Conservation (phyloP, 495 filamentous ascomycete genomes). For the Aspergillus olivimuriae region DNA sequence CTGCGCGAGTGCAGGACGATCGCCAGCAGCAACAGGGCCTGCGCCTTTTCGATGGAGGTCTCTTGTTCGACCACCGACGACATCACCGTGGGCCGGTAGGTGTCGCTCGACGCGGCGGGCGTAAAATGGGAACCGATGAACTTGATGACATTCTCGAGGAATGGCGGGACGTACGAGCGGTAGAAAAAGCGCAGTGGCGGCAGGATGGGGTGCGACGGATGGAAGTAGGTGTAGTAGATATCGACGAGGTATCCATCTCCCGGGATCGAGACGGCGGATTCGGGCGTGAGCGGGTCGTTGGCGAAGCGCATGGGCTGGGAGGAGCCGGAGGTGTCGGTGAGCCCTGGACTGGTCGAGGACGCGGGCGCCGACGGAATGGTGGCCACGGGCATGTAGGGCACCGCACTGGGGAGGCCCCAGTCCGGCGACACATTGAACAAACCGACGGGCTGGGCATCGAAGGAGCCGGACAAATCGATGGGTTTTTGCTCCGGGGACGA, state of each 20-base stretch:
- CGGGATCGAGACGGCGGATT: constrained; percentile 29
- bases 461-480: constrained; percentile 15
- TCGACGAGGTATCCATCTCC: constrained; percentile 40
- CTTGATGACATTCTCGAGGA: constrained; percentile 41
- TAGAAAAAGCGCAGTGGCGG: constrained; percentile 30
- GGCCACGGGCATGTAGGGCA: constrained; percentile 21
- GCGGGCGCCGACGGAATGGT: constrained; percentile 21
- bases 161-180: constrained; percentile 24
- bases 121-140: constrained; percentile 43
- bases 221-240: constrained; percentile 42
- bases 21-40: constrained; percentile 69
- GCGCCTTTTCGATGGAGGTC: constrained; percentile 47
- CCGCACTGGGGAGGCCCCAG: constrained; percentile 22
- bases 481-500: constrained; percentile 24
- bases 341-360: constrained; percentile 19
- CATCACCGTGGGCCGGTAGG: constrained; percentile 34
- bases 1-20: constrained; percentile 73
- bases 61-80: constrained; percentile 28
- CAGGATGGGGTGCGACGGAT: constrained; percentile 40
- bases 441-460: constrained; percentile 12
- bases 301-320: constrained; percentile 14
- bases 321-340: constrained; percentile 15
- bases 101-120: constrained; percentile 31
- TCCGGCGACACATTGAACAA: constrained; percentile 23
- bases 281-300: constrained; percentile 33